Conservation (phyloP, 1,284 basidiomycete species). For the Heliocybe sulcata region DNA sequence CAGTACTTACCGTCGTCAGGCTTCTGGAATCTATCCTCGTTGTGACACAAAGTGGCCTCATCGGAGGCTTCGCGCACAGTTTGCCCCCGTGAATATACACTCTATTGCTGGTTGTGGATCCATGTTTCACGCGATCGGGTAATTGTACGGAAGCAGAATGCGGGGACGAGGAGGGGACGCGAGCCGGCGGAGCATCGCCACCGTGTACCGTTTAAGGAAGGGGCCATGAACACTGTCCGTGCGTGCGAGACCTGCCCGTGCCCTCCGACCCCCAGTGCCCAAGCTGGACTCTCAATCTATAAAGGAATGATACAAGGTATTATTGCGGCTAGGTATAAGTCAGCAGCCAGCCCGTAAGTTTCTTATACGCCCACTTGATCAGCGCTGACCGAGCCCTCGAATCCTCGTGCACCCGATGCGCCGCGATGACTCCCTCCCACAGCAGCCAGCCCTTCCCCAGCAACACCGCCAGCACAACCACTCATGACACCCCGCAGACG, state of each 20-base stretch:
- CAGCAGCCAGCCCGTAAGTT: neutral
- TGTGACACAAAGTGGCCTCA: no score
- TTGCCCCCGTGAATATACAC: no score
- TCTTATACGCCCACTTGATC: neutral
- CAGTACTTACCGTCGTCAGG: no score
- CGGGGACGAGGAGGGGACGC: neutral
- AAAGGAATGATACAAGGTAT: neutral
- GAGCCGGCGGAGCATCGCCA: neutral
- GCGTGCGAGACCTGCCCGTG: neutral
- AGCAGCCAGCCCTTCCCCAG: neutral
- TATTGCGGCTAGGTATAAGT: neutral
- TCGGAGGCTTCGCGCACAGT: no score
- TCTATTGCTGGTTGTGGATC: neutral
- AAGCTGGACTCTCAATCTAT: neutral
- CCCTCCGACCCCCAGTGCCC: neutral
- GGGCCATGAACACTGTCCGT: neutral
- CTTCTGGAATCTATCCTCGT: no score
- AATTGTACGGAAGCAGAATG: neutral
- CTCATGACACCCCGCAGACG: conserved; percentile 3
- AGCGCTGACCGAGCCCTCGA: neutral
- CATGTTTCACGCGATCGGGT: neutral
- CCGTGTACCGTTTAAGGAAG: neutral
- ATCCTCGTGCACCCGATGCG: neutral
- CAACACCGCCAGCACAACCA: neutral
- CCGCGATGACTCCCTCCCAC: neutral